A percentile compares a stretch with the other conserved stretches of the same genome.
phyloP scores from a whole-genome alignment of 345 rosid genomes.

The Syzygium aqueum region DNA sequence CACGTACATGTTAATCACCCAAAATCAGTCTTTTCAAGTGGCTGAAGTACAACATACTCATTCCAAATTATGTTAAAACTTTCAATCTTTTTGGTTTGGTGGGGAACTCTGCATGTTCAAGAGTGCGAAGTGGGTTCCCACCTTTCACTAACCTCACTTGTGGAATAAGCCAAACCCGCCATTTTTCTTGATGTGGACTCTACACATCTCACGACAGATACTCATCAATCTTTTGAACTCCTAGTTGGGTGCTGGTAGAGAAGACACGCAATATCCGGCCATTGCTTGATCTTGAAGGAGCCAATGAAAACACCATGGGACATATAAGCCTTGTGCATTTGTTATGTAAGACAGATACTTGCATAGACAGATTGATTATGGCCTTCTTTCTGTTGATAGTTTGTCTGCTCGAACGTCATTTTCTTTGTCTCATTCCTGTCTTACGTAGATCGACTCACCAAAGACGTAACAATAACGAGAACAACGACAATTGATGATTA shows the following conservation, averaged over 20 bases:
- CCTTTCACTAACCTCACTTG: constrained; percentile 7
- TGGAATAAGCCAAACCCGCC: neutral
- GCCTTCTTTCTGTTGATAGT: neutral
- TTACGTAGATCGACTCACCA: neutral
- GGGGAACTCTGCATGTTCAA: neutral
- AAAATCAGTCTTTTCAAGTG: neutral
- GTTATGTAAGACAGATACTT: neutral
- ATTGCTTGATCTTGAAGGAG: neutral
- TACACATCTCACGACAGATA: neutral
- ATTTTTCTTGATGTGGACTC: neutral
- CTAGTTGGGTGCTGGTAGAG: neutral
- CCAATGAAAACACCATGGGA: neutral
- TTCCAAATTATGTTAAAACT: neutral
- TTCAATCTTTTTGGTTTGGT: neutral
- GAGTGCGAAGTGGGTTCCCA: constrained; percentile 1
- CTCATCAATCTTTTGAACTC: neutral
- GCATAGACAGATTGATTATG: neutral
- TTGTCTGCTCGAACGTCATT: neutral
- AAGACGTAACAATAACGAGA: neutral
- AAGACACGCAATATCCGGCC: neutral
- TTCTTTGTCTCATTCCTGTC: neutral
- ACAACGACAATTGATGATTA: neutral
- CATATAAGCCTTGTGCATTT: neutral
- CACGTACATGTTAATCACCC: neutral
- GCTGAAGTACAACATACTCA: constrained; percentile 2